Conservation (phyloP, 164 flowering plant species). For the Magnolia kwangsiensis region DNA sequence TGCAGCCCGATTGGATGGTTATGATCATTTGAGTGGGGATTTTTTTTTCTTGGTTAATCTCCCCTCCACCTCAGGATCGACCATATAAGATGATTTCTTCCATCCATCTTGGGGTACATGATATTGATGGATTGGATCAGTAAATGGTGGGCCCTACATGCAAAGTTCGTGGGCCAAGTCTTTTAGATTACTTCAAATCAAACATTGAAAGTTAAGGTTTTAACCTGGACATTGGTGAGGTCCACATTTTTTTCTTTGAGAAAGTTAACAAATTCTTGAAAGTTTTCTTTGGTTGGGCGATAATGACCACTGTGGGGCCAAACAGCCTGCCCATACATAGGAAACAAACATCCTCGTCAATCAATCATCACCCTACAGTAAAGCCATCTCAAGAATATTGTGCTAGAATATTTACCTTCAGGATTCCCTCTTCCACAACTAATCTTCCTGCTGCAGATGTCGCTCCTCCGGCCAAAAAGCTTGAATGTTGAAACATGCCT, state of each 20-base stretch:
- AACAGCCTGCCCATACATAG: slow-evolving; percentile 52
- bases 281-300: slow-evolving; percentile 91
- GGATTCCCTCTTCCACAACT: slow-evolving; percentile 57
- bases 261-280: slow-evolving; percentile 65
- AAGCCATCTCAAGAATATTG: not conserved
- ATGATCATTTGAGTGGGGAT: too few species aligned
- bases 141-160: not conserved
- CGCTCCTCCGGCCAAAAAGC: slow-evolving; percentile 98
- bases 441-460: slow-evolving; percentile 91
- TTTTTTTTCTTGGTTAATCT: too few species aligned
- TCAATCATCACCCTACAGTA: not conserved
- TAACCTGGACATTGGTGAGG: slow-evolving; percentile 69
- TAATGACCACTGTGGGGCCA: slow-evolving; percentile 99
- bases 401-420: slow-evolving; percentile 47
- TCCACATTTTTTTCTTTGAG: slow-evolving; percentile 64
- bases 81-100: too few species aligned
- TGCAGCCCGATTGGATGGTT: too few species aligned
- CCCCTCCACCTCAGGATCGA: too few species aligned
- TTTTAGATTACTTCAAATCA: not conserved
- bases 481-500: slow-evolving; percentile 92
- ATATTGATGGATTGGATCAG: not conserved
- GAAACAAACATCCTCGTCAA: not conserved
- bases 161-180: not conserved
- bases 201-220: not conserved
- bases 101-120: too few species aligned